A percentile compares a stretch with the other conserved stretches of the same genome.
These are phyloP conservation scores for Kernera saxatilis DNA, from an alignment of 345 rosid genomes.

Conservation along the genomic window DNA sequence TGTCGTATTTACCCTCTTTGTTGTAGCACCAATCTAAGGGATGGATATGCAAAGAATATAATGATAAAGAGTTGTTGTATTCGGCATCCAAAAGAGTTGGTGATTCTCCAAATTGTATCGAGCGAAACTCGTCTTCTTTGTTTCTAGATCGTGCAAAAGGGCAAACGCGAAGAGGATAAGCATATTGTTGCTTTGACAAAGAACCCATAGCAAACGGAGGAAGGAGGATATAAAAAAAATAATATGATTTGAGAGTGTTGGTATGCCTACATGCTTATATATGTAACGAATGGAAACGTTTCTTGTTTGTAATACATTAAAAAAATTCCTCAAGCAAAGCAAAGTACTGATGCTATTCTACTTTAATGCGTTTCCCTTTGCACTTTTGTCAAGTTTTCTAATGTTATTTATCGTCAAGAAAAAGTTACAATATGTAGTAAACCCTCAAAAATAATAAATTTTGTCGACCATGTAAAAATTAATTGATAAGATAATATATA, in stretches of 20 bases:
- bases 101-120: background rate
- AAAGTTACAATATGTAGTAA: background rate
- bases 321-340: background rate
- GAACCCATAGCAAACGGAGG: background rate
- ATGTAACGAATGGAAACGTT: background rate
- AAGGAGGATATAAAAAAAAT: background rate
- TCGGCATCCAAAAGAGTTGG: too few relatives aligned
- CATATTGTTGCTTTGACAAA: background rate
- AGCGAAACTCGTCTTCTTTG: background rate
- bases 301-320: background rate
- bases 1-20: too few relatives aligned
- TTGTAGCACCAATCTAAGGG: background rate
- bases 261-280: background rate
- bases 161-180: background rate
- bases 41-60: background rate
- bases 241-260: background rate
- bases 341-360: background rate
- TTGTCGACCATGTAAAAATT: too few relatives aligned
- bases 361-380: background rate
- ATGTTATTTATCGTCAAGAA: background rate
- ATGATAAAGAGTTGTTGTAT: background rate
- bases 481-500: too few relatives aligned
- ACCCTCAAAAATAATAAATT: too few relatives aligned
- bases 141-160: background rate
- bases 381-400: background rate